phyloP scores from a whole-genome alignment of 2,329 filamentous ascomycete genomes.

The Mycogone perniciosa region DNA sequence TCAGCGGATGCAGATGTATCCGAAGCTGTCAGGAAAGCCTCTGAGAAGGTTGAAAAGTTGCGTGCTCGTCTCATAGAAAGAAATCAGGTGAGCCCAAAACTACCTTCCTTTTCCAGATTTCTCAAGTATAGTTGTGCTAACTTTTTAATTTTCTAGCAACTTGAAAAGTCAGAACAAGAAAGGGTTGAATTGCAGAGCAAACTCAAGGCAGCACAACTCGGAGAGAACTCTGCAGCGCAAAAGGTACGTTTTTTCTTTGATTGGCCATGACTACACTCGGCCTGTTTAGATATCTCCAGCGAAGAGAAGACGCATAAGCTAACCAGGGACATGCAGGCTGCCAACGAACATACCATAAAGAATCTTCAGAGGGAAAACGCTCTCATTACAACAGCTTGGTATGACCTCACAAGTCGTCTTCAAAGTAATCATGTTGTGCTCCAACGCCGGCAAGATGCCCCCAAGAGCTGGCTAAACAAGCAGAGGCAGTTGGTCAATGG shows the following conservation, averaged over 20 bases:
- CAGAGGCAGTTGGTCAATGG: slow-evolving; percentile 67
- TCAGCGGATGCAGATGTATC: slow-evolving; percentile 28
- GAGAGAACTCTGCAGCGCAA: slow-evolving; percentile 42
- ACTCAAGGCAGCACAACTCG: slow-evolving; percentile 47
- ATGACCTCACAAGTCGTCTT: slow-evolving; percentile 69
- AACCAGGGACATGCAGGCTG: slow-evolving; percentile 31
- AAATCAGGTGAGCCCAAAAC: slow-evolving; percentile 49
- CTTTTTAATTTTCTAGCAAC: slow-evolving; percentile 38
- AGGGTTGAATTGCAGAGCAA: slow-evolving; percentile 50
- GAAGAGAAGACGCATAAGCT: background rate
- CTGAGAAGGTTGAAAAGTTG: slow-evolving; percentile 53
- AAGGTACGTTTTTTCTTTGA: slow-evolving; percentile 39
- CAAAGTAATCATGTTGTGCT: slow-evolving; percentile 79
- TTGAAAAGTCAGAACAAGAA: slow-evolving; percentile 51
- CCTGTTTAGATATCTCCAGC: no score
- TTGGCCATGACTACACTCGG: background rate
- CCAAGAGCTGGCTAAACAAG: slow-evolving; percentile 78
- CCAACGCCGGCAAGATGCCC: slow-evolving; percentile 65
- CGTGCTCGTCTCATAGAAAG: slow-evolving; percentile 48
- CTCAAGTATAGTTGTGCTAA: background rate
- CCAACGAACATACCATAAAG: slow-evolving; percentile 51
- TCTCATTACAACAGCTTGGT: slow-evolving; percentile 79
- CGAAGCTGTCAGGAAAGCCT: slow-evolving; percentile 35
- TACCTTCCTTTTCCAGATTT: background rate
- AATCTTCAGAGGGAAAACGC: slow-evolving; percentile 72